phyloP scores from a whole-genome alignment of 2,329 filamentous ascomycete genomes.

The Aspergillus pseudonomiae region DNA sequence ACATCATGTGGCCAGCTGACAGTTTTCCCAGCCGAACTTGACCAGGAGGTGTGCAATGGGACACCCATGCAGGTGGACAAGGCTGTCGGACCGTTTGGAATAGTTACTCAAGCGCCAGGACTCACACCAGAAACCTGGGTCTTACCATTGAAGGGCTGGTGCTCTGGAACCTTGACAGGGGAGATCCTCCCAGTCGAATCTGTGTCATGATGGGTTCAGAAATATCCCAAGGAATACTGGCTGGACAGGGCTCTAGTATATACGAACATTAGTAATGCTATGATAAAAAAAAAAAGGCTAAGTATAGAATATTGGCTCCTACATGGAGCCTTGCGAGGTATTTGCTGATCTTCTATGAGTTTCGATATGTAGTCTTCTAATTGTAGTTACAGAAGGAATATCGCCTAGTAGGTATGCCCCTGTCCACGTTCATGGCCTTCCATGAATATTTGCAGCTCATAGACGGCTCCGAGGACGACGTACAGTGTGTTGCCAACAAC shows the following conservation, averaged over 20 bases:
- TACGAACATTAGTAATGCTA: neutral
- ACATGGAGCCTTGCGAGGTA: neutral
- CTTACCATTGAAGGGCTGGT: constrained; percentile 9
- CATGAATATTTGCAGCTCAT: too few species aligned
- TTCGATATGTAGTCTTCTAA: neutral
- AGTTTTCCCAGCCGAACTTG: neutral
- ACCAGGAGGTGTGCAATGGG: constrained; percentile 5
- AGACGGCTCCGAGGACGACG: too few species aligned
- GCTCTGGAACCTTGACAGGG: constrained; percentile 4
- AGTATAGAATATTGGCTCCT: neutral
- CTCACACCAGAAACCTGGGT: constrained; percentile 3
- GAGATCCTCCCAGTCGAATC: neutral
- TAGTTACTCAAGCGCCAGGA: neutral
- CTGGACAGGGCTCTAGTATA: neutral
- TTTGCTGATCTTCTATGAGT: neutral
- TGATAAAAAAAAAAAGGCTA: neutral
- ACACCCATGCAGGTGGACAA: neutral
- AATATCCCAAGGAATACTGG: too few species aligned
- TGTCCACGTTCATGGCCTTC: too few species aligned
- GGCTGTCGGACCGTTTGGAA: neutral
- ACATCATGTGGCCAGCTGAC: constrained; percentile 7
- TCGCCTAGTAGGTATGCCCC: neutral
- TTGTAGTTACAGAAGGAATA: neutral
- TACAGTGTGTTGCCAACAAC: neutral
- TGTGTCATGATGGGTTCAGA: neutral